phyloP scores from a whole-genome alignment of 768 basidiomycete genomes.

The Rhodotorula paludigena region DNA sequence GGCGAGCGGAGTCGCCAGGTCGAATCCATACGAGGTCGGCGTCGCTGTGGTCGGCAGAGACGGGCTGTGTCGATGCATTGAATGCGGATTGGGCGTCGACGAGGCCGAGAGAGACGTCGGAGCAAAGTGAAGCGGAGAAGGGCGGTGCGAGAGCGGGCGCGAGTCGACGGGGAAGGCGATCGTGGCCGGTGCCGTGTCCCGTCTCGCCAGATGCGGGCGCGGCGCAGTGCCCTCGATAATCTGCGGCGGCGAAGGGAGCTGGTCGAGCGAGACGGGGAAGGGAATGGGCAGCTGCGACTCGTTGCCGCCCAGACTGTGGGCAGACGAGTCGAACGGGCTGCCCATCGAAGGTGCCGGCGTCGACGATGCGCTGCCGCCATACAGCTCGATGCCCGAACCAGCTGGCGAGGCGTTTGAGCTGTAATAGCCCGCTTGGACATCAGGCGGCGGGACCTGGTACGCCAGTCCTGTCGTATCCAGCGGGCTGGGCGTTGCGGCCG shows the following conservation, averaged over 20 bases:
- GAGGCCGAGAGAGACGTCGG: background rate
- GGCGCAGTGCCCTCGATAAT: background rate
- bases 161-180: background rate
- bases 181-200: slow-evolving; percentile 9
- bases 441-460: too few relatives aligned
- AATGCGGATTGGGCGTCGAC: background rate
- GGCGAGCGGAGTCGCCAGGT: background rate
- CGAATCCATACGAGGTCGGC: background rate
- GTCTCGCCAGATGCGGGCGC: background rate
- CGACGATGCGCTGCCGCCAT: background rate
- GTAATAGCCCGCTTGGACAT: too few relatives aligned
- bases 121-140: background rate
- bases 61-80: slow-evolving; percentile 18
- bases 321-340: background rate
- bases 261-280: background rate
- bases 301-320: too few relatives aligned
- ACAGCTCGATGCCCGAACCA: slow-evolving; percentile 15
- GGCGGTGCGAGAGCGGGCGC: background rate
- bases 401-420: slow-evolving; percentile 6
- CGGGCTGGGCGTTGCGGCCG: background rate
- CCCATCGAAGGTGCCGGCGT: background rate
- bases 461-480: background rate
- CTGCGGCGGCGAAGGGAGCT: background rate
- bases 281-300: too few relatives aligned
- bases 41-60: slow-evolving; percentile 2